These are phyloP conservation scores for Wallemia hederae DNA, from an alignment of 1,284 basidiomycete genomes.

Conservation along the genomic window DNA sequence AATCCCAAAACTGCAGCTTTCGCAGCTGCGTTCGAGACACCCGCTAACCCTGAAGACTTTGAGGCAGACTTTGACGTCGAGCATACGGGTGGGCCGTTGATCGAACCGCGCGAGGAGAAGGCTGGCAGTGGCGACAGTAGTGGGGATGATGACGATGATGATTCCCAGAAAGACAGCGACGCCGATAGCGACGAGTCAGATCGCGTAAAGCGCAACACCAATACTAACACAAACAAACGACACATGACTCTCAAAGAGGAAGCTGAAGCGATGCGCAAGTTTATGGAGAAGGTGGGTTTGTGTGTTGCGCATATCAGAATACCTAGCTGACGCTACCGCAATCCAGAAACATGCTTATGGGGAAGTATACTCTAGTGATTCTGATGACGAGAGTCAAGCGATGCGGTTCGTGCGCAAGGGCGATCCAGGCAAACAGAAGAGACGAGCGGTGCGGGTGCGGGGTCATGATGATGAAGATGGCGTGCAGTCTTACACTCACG, in stretches of 20 bases:
- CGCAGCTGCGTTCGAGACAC: background rate
- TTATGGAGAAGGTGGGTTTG: background rate
- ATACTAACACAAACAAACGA: too few relatives aligned
- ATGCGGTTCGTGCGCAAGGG: background rate
- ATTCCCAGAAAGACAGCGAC: background rate
- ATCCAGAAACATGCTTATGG: background rate
- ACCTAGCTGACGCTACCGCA: too few relatives aligned
- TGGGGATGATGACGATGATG: background rate
- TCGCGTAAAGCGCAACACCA: too few relatives aligned
- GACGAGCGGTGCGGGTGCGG: background rate
- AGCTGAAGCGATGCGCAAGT: background rate
- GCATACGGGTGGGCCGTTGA: background rate
- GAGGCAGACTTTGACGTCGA: background rate
- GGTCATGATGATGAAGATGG: background rate
- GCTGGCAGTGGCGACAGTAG: too few relatives aligned
- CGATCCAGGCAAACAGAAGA: background rate
- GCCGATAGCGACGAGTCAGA: too few relatives aligned
- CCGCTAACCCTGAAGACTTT: background rate
- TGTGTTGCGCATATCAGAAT: too few relatives aligned
- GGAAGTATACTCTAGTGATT: background rate
- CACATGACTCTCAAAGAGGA: background rate
- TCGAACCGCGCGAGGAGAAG: background rate
- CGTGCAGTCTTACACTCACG: background rate
- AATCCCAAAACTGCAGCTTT: background rate
- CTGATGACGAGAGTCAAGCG: background rate